These are phyloP conservation scores for Populus tomentosa DNA, from an alignment of 441 rosid species.

Conservation along the genomic window DNA sequence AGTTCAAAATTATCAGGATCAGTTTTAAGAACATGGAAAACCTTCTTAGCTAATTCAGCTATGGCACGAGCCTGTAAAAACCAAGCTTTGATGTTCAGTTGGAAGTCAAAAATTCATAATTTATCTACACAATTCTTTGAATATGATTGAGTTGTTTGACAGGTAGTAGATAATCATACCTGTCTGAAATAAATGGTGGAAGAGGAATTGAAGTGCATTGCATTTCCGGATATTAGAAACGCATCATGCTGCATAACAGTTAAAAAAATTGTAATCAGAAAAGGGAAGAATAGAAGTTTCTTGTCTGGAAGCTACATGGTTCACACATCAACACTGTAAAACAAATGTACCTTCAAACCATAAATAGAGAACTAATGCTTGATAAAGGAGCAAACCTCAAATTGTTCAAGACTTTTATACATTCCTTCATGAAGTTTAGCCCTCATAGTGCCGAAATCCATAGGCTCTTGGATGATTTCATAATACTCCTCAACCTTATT, in stretches of 20 bases:
- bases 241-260: constrained; percentile 44
- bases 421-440: constrained; percentile 82
- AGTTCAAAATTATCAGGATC: constrained; percentile 42
- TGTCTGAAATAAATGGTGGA: constrained; percentile 52
- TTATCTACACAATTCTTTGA: neutral
- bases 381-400: constrained; percentile 46
- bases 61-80: constrained; percentile 56
- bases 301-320: neutral
- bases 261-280: constrained; percentile 13
- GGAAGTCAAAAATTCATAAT: constrained; percentile 6
- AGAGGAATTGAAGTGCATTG: constrained; percentile 61
- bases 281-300: neutral
- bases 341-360: neutral
- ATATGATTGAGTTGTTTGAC: neutral
- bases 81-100: constrained; percentile 15
- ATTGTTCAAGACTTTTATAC: constrained; percentile 52
- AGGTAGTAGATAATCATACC: constrained; percentile 27
- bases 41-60: constrained; percentile 51
- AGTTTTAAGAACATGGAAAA: constrained; percentile 46
- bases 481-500: constrained; percentile 54
- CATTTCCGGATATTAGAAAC: constrained; percentile 49
- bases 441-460: constrained; percentile 81
- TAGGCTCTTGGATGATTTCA: constrained; percentile 59
- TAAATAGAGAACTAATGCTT: constrained; percentile 3
- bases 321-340: neutral